Evolutionary conservation across 169 alveolate species (phyloP), one percentile per base, ranked within the genome.

Genomic region (Eimeria sp.): DNA sequence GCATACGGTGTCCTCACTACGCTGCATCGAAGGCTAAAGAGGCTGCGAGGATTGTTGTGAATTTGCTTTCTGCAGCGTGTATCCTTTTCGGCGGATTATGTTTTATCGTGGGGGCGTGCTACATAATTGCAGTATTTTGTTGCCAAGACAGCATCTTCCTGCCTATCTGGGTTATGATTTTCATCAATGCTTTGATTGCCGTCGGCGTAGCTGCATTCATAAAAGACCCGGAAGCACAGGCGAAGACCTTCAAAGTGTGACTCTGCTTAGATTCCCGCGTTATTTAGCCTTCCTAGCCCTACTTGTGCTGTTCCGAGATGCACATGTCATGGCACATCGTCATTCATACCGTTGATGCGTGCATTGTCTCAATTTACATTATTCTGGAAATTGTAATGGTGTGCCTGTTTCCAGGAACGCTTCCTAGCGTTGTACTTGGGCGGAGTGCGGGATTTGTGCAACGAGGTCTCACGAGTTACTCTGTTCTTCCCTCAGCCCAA

Each of bases 371-470:
- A 65, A 16, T 65, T 40, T 65, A 6, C 4, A 22, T 63, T 25
- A 58, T 25, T 58, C 70, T 54, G 61, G 61, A 14, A 14, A 54
- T 1, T 54, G 61, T 14, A 4, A 13, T n/a, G 4, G 75, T n/a
- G 75, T 40, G 75, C n/a, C 58, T 86, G 27, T 86, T 45, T 86
- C 20, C 61, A 86, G 92, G 92, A 86, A 49, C 92, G 92, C 43
- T 86, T 86, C 92, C 92, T 86, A 30, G 92, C 92, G 22, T 61
- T 86, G 78, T 86, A 58, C 63, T 43, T 86, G 80, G 92, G 92
- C 30, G 92, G 92, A 11, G 78, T 86, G 75, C 92, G 80, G 22
- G 92, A 86, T 61, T 20, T 86, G 57, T 16, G 82, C 82, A 34
- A 30, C 63, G 92, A 86, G 61, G 70, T 86, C 63, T 86, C 92